Conservation (phyloP, 306 rosid genomes). For the Quercus engelmannii region DNA sequence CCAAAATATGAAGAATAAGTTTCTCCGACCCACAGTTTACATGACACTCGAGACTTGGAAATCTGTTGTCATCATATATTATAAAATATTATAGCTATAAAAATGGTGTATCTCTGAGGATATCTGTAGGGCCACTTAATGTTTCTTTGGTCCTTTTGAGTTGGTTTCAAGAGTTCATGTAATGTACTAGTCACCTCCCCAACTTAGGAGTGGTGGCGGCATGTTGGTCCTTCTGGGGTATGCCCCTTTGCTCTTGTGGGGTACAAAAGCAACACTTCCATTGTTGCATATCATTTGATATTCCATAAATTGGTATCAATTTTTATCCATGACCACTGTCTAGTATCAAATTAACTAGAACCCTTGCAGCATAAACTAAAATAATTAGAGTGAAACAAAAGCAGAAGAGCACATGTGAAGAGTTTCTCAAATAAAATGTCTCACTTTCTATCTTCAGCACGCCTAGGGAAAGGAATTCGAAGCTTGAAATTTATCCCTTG, state of each 20-base stretch:
- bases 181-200: too few species aligned
- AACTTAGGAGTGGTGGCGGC: too few species aligned
- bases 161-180: too few species aligned
- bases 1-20: not conserved
- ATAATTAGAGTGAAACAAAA: constrained; percentile 6
- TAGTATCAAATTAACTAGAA: not conserved
- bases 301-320: not conserved
- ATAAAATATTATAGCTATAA: not conserved
- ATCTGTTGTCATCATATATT: not conserved
- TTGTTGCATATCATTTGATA: too few species aligned
- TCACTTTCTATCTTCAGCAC: constrained; percentile 86
- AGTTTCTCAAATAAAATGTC: constrained; percentile 31
- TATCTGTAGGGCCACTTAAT: too few species aligned
- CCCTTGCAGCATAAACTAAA: not conserved
- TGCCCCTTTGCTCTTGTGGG: too few species aligned
- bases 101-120: too few species aligned
- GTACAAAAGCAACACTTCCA: too few species aligned
- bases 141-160: too few species aligned
- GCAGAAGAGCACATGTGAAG: constrained; percentile 6
- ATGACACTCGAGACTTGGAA: not conserved
- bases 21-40: not conserved
- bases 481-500: constrained; percentile 75
- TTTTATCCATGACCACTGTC: not conserved
- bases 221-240: too few species aligned
- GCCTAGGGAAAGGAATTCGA: constrained; percentile 85